Evolutionary conservation across 257 asterid genomes (phyloP), one percentile per base, ranked within the genome.

Genomic region (Buddleja alternifolia): DNA sequence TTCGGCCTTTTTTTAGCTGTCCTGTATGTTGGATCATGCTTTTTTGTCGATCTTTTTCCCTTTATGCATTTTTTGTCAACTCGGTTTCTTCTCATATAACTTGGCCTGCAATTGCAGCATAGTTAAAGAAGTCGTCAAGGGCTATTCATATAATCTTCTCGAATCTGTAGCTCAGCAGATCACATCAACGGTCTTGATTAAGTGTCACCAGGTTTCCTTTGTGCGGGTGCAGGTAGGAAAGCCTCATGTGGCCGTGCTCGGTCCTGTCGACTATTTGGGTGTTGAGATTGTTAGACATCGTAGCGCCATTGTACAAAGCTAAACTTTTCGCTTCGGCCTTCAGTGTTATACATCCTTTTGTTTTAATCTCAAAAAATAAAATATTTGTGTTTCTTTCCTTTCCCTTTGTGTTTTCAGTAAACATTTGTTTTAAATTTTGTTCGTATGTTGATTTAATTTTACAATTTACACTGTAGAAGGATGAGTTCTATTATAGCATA

Each of bases 201-300:
- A 83, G 72, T 80, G 52, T 63, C 79, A 84, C 10, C 82, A 75
- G 75, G 67, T 91, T 66, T 78, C 91, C 25, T 85, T 84, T 51
- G 90, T 94, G 19, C 86, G 96, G 4, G 77, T 93, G 37, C 88
- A 83, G 71, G 84, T 94, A 8, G 97, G 93, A 25, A 94, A 94
- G 86, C 97, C 99, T 0, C 97, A 91, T 37, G 96, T 91, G 2
- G 97, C 95, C 0, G 97, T 94, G 64, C 71, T 71, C 6, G 96
- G 99, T 23, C 73, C 86, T 4, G 80, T 94, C 6, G 97, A 91
- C 75, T 89, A 91, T 79, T 80, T 91, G 79, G 97, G 97, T 0
- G 90, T 94, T 8, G 96, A 94, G 89, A 89, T 94, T 55, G 44
- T 51, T 8, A 83, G 97, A 63, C 55, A 81, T 62, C 82, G 91